Evolutionary conservation across 192 early-diverging fungal species (phyloP).

Genomic region (Coemansia sp.): DNA sequence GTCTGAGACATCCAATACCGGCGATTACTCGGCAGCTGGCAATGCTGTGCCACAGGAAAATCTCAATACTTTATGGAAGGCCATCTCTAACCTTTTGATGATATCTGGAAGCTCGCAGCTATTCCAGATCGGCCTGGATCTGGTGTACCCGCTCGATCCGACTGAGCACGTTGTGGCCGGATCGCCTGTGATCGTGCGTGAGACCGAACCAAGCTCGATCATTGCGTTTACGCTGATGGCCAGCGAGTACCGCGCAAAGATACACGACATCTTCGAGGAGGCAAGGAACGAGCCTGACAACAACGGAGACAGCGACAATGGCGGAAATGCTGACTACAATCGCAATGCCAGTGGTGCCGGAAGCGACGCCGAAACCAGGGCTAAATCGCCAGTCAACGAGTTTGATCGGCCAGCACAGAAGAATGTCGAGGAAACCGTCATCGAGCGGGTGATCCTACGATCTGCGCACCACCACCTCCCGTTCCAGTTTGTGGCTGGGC

Average conservation of each 20-base stretch:
- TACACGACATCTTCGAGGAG: conserved; percentile 38
- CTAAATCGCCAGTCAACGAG: conserved; percentile 30
- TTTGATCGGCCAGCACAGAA: conserved; percentile 18
- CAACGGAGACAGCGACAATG: conserved; percentile 1
- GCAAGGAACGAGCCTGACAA: conserved; percentile 22
- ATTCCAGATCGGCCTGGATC: conserved; percentile 47
- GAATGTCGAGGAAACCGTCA: conserved; percentile 14
- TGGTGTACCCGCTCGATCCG: conserved; percentile 56
- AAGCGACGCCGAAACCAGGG: not conserved
- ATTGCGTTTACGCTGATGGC: conserved; percentile 86
- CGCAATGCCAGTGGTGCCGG: not conserved
- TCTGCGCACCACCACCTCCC: conserved; percentile 41
- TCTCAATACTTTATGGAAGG: conserved; percentile 39
- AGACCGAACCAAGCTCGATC: conserved; percentile 92
- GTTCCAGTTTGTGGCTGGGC: conserved; percentile 70
- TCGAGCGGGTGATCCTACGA: conserved; percentile 41
- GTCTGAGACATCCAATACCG: not conserved
- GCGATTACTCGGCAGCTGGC: conserved; percentile 21
- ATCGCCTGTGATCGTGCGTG: conserved; percentile 83
- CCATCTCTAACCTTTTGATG: conserved; percentile 46
- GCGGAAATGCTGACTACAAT: not conserved
- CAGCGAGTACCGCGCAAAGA: conserved; percentile 39
- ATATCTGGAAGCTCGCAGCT: conserved; percentile 45
- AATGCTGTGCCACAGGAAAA: conserved; percentile 31
- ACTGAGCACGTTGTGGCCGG: conserved; percentile 89